Conservation (phyloP, 345 rosid genomes). For the Abelmoschus esculentus region DNA sequence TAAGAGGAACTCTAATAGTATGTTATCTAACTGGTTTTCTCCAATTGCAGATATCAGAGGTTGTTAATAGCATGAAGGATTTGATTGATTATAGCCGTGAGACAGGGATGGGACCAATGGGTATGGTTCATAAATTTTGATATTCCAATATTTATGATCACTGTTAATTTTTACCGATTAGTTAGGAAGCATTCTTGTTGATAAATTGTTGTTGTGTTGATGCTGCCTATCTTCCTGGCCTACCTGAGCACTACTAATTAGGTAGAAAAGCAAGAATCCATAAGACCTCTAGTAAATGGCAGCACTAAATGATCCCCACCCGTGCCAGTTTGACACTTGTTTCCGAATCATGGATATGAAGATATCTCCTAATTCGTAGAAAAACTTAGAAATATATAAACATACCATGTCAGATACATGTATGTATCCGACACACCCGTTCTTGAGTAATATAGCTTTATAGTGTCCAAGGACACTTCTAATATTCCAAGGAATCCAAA, state of each 20-base stretch:
- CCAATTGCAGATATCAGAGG: constrained; percentile 67
- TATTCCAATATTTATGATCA: background rate
- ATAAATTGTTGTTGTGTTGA: background rate
- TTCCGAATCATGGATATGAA: background rate
- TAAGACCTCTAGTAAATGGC: background rate
- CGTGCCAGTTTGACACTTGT: background rate
- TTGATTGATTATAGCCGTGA: constrained; percentile 67
- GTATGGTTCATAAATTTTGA: constrained; percentile 26
- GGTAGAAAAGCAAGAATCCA: background rate
- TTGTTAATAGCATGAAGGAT: constrained; percentile 75
- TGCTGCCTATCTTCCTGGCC: background rate
- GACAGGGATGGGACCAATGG: constrained; percentile 67
- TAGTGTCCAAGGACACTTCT: background rate
- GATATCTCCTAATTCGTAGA: background rate
- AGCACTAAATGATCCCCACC: background rate
- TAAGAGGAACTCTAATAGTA: background rate
- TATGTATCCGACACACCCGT: background rate
- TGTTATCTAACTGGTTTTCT: background rate
- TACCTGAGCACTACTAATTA: background rate
- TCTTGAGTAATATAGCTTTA: background rate
- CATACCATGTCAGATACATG: background rate
- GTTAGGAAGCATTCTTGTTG: background rate
- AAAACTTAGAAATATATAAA: background rate
- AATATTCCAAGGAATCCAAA: background rate
- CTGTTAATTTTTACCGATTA: background rate